Conservation (phyloP, 495 filamentous ascomycete genomes). For the Cercophora newfieldiana region DNA sequence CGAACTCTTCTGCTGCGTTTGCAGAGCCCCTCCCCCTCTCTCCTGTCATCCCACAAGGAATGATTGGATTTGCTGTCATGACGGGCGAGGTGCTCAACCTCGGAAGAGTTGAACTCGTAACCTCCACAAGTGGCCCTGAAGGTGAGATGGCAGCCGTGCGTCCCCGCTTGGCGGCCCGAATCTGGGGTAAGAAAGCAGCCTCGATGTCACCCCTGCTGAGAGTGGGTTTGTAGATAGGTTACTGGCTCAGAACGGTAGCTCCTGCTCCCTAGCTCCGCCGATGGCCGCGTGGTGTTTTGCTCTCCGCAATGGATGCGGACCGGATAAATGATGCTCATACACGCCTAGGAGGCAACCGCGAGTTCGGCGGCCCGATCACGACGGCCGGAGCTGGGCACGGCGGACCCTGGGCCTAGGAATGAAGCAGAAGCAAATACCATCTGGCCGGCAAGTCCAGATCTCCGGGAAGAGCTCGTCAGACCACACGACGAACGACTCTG, state of each 20-base stretch:
- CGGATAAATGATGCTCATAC: constrained; percentile 17
- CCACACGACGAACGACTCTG: constrained; percentile 7
- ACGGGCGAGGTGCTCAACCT: too few relatives aligned
- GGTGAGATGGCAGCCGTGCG: background rate
- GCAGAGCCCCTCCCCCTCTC: too few relatives aligned
- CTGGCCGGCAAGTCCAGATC: constrained; percentile 21
- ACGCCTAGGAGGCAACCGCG: background rate
- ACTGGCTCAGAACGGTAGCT: background rate
- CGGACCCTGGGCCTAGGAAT: background rate
- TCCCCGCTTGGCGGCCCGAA: background rate
- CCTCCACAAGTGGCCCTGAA: background rate
- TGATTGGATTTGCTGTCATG: too few relatives aligned
- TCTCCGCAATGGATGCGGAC: constrained; percentile 3
- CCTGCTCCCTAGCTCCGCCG: background rate
- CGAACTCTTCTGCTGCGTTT: too few relatives aligned
- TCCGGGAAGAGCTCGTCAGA: constrained; percentile 5
- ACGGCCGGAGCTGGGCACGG: constrained; percentile 1
- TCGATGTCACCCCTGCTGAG: background rate
- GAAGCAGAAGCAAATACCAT: background rate
- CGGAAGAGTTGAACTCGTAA: too few relatives aligned
- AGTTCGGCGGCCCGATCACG: background rate
- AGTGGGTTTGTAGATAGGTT: background rate
- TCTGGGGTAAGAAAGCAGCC: background rate
- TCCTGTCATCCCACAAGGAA: too few relatives aligned
- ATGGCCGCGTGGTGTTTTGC: background rate